Conservation (phyloP, 352 stramenopile species). For the Phytopythium ostracodes region DNA sequence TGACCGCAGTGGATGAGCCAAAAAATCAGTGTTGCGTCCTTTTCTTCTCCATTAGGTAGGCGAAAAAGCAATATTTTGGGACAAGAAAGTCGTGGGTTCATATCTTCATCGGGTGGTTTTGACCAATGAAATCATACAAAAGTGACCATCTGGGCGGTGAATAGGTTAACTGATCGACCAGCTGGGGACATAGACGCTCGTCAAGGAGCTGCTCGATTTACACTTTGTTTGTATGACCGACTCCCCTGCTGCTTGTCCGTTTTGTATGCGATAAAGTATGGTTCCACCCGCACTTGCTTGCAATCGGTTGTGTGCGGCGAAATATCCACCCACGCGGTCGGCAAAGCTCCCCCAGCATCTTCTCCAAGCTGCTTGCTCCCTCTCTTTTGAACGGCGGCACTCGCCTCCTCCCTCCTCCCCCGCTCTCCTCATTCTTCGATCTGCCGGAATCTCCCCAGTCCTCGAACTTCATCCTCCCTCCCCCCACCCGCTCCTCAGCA, state of each 20-base stretch:
- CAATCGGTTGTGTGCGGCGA: background rate
- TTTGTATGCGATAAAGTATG: background rate
- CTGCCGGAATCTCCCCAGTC: conserved; percentile 9
- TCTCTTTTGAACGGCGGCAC: background rate
- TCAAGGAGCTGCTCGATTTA: background rate
- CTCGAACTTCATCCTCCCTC: background rate
- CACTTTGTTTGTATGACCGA: background rate
- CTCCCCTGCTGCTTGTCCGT: background rate
- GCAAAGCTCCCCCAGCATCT: background rate
- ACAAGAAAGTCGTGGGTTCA: background rate
- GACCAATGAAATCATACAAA: background rate
- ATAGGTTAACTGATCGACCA: background rate
- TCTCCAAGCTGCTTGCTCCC: background rate
- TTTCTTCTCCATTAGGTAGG: background rate
- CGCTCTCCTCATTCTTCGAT: conserved; percentile 24
- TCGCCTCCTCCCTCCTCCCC: background rate
- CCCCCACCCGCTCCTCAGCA: conserved; percentile 4
- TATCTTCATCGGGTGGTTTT: background rate
- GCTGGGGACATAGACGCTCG: background rate
- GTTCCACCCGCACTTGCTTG: no score
- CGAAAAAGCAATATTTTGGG: background rate
- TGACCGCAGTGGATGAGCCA: no score
- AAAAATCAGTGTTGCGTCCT: background rate
- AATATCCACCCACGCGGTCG: background rate
- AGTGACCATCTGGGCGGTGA: background rate